Evolutionary conservation across 2,329 filamentous ascomycete species (phyloP), one percentile per base, ranked within the genome.

Genomic region (Microsporum ferrugineum): DNA sequence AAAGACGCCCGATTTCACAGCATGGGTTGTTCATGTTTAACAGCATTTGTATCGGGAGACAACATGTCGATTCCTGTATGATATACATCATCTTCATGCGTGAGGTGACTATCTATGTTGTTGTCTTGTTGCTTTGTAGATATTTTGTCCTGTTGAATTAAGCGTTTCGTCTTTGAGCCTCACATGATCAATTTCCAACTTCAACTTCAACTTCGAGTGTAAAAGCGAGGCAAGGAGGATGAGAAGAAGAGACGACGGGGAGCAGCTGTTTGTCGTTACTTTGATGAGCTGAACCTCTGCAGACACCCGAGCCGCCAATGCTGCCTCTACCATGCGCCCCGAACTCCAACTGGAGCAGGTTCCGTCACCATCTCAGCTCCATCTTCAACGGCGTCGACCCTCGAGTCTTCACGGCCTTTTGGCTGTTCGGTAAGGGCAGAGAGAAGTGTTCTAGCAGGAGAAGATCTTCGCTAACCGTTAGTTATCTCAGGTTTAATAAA

Each of bases 401-500:
- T 1, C 79, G 86, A 58, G 88, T 96, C 14, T 80, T 89, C 61
- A 71, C 85, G 58, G 89, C 92, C 33, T 97, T 97, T 70, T 97
- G 91, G 91, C 80, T 96, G 1, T 95, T 97, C 70, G 92, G 92
- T 96, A 78, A 67, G 75, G 65, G 41, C 7, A n/a, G 23, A 59
- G 27, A 41, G n/a, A 5, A 5, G n/a, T 36, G 33, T 17, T 17
- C 6, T 12, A 31, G 4, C 27, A 3, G 27, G 10, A 29, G 23
- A 51, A 10, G 1, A 29, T 14, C 31, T 5, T 58, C 3, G 4
- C 39, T 36, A 39, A n/a, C 12, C 10, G 41, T 5, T 33, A 2
- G 31, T 23, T 1, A 23, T n/a, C 17, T n/a, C n/a, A 92, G 89
- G 89, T 59, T 78, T 94, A 17, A 94, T 97, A 72, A 97, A 99